Evolutionary conservation across 208 protist species (phyloP).

Genomic region (Crithidia expoeki): DNA sequence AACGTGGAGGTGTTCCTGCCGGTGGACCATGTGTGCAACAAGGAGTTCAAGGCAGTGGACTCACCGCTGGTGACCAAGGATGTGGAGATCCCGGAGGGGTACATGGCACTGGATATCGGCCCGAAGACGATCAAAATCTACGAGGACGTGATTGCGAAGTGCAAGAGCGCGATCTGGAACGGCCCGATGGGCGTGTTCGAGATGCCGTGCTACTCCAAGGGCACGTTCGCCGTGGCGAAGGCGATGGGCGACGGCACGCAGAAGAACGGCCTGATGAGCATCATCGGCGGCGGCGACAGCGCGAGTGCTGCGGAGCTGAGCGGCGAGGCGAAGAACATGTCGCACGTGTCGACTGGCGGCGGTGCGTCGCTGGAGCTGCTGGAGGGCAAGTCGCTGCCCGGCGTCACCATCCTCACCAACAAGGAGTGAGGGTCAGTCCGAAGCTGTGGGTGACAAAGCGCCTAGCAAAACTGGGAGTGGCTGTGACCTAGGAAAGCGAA

Average conservation of each 20-base stretch:
- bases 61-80: conserved; percentile 66
- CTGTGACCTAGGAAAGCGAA: too few species aligned
- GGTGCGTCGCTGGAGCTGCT: conserved; percentile 99
- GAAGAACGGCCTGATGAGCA: conserved; percentile 81
- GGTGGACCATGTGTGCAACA: conserved; percentile 96
- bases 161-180: conserved; percentile 97
- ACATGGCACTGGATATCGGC: conserved; percentile 97
- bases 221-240: conserved; percentile 89
- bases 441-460: not conserved
- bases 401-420: conserved; percentile 85
- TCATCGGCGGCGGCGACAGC: conserved; percentile 97
- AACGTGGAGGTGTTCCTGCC: conserved; percentile 97
- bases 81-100: conserved; percentile 78
- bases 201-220: conserved; percentile 95
- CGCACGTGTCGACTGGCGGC: conserved; percentile 98
- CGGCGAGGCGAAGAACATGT: conserved; percentile 92
- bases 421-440: conserved; percentile 37
- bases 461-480: too few species aligned
- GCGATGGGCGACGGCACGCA: conserved; percentile 75
- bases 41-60: conserved; percentile 91
- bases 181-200: conserved; percentile 98
- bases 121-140: conserved; percentile 92
- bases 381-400: conserved; percentile 96
- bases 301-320: conserved; percentile 93
- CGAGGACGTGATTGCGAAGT: conserved; percentile 66